Percentiles rank a stretch among this genome's conserved stretches.
Evolutionary conservation across 2,329 filamentous ascomycete genomes (phyloP).

Genomic region (Colletotrichum eleusines): DNA sequence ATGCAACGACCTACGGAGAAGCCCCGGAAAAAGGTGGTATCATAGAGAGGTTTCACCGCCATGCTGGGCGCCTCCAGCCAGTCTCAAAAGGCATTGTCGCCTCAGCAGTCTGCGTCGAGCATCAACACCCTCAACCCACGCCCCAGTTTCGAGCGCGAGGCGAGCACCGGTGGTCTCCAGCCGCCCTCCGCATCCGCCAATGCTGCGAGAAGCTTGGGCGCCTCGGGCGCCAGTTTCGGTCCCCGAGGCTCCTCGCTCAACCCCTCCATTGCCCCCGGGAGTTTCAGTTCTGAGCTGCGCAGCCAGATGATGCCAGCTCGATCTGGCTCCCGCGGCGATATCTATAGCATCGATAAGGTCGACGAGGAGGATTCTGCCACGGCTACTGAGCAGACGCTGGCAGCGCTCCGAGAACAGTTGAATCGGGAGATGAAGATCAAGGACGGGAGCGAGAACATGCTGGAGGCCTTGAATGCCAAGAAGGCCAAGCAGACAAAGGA

Average conservation of each 20-base stretch:
- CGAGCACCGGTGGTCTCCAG: slow-evolving; percentile 58
- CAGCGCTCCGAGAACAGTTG: slow-evolving; percentile 83
- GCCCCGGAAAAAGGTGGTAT: slow-evolving; percentile 40
- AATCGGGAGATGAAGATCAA: slow-evolving; percentile 98
- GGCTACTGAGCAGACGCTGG: slow-evolving; percentile 79
- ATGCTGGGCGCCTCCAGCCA: slow-evolving; percentile 68
- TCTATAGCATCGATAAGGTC: slow-evolving; percentile 65
- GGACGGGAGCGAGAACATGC: slow-evolving; percentile 95
- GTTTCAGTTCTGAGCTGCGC: slow-evolving; percentile 90
- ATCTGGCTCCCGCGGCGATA: slow-evolving; percentile 68
- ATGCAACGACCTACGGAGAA: slow-evolving; percentile 40
- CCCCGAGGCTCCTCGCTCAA: slow-evolving; percentile 78
- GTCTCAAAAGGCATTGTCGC: slow-evolving; percentile 64
- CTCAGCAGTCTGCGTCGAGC: slow-evolving; percentile 53
- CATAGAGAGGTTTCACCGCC: slow-evolving; percentile 47
- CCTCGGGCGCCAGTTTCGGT: slow-evolving; percentile 71
- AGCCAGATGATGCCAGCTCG: slow-evolving; percentile 76
- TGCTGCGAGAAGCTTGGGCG: slow-evolving; percentile 59
- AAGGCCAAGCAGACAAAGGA: slow-evolving; percentile 96
- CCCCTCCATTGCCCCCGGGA: slow-evolving; percentile 79
- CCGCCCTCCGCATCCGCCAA: slow-evolving; percentile 50
- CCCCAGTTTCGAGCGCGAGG: slow-evolving; percentile 69
- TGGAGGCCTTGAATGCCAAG: slow-evolving; percentile 93
- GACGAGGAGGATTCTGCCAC: slow-evolving; percentile 71
- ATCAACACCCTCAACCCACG: slow-evolving; percentile 52